A percentile compares a stretch with the other conserved stretches of the same genome.
phyloP scores from a whole-genome alignment of 768 basidiomycete species.

The Russula sp. region DNA sequence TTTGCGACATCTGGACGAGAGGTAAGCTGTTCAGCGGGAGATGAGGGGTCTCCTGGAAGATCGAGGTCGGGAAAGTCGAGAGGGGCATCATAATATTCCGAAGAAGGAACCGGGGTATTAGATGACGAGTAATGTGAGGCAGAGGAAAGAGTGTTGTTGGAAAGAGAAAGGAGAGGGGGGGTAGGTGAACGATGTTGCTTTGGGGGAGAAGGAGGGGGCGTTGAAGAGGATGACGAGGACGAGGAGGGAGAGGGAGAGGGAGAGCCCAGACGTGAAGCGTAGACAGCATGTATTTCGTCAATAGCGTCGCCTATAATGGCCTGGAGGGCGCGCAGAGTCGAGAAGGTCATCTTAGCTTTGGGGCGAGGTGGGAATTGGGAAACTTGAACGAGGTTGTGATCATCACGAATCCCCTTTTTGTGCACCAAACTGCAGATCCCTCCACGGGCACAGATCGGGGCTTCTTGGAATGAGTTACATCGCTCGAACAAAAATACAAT shows the following conservation, averaged over 20 bases:
- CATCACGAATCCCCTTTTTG: constrained; percentile 7
- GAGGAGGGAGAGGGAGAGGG: constrained; percentile 4
- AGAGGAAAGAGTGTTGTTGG: constrained; percentile 24
- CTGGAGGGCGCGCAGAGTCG: constrained; percentile 29
- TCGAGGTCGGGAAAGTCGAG: constrained; percentile 36
- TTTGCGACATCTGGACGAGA: constrained; percentile 56
- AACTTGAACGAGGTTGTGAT: constrained; percentile 5
- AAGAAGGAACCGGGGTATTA: constrained; percentile 10
- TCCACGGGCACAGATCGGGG: constrained; percentile 8
- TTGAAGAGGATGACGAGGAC: constrained; percentile 6
- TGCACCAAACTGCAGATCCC: constrained; percentile 4
- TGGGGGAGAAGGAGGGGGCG: constrained; percentile 9
- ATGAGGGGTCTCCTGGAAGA: constrained; percentile 35
- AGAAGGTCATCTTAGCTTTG: constrained; percentile 27
- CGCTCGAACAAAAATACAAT: not conserved
- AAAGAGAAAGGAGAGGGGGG: constrained; percentile 26
- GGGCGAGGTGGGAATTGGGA: not conserved
- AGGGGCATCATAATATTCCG: constrained; percentile 3
- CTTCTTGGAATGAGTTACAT: constrained; percentile 2
- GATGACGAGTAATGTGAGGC: constrained; percentile 26
- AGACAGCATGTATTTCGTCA: constrained; percentile 30
- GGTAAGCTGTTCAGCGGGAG: constrained; percentile 53
- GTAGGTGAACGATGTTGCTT: constrained; percentile 26
- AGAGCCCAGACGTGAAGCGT: constrained; percentile 2
- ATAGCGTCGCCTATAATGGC: constrained; percentile 30